Base-by-base conservation (phyloP, 2,329 filamentous ascomycete genomes). In the Thelonectria olida region DNA sequence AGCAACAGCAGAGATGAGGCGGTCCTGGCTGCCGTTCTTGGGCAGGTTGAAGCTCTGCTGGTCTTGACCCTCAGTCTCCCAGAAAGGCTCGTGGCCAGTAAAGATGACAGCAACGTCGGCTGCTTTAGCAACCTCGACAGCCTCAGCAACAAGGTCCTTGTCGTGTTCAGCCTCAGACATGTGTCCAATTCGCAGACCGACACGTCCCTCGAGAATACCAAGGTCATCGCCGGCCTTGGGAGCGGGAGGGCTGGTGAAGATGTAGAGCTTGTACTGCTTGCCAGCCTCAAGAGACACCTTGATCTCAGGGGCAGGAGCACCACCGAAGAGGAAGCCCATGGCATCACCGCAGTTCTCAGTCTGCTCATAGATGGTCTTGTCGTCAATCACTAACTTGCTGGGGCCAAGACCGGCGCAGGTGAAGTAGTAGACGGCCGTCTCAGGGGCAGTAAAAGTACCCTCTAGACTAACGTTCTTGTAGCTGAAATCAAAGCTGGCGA, bases 31-130 rank as follows among this genome's bases (percentile, higher is more conserved):
- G 58, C 87, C 75, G 5, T 74, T 66, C 17, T 73, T 81, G 84
- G 90, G 92, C 0, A 92, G 77, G 17, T 89, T 90, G 47, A 92
- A 81, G 72, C 91, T 91, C 72, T 90, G 90, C 57, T 90, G 86
- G 72, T 92, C 90, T 64, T 90, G 89, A 48, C 82, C 79, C 88
- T 92, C 76, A 0, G 75, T 76, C 67, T 78, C 76, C 75, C 74
- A 76, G 59, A 74, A 72, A 5, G 74, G 81, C 67, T 90, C 89
- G 25, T 91, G 80, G 2, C 89, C 89, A 15, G 87, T 85, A 63
- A 89, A 72, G 42, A 72, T 54, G 12, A 72, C 58, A 15, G 89
- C 88, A 61, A 88, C 83, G 38, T 90, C 88, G 1, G 84, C 84
- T 8, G 82, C 78, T 65, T 82, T 81, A n/a, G 89, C 89, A 4